Evolutionary conservation across 192 early-diverging fungal species (phyloP).

Genomic region (Anaeromyces robustus): DNA sequence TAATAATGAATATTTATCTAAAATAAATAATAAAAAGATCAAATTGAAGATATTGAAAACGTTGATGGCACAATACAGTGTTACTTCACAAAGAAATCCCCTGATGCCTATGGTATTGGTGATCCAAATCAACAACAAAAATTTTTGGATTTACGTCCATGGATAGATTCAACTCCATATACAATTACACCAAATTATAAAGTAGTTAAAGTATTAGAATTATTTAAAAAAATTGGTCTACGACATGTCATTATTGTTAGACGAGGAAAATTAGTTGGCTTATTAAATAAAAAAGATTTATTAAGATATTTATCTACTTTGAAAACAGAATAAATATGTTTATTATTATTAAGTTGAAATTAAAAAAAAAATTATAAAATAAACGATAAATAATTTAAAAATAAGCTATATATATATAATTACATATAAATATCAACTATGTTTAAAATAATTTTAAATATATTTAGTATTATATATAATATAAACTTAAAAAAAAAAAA

Average conservation of each 20-base stretch:
- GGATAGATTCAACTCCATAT: conserved; percentile 58
- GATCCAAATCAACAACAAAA: conserved; percentile 10
- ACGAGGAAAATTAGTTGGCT: conserved; percentile 30
- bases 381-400: too few relatives aligned
- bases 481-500: too few relatives aligned
- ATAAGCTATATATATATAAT: too few relatives aligned
- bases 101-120: conserved; percentile 7
- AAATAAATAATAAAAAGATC: neutral
- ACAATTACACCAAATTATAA: conserved; percentile 51
- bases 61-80: neutral
- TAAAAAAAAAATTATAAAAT: too few relatives aligned
- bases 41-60: neutral
- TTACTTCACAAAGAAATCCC: neutral
- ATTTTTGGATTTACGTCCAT: conserved; percentile 43
- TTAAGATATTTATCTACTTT: neutral
- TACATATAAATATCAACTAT: too few relatives aligned
- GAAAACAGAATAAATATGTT: too few relatives aligned
- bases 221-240: conserved; percentile 69
- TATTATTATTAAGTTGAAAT: too few relatives aligned
- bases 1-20: too few relatives aligned
- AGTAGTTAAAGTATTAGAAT: conserved; percentile 58
- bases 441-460: too few relatives aligned
- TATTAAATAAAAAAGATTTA: neutral
- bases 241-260: conserved; percentile 42
- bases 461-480: too few relatives aligned